Conservation (phyloP, 176 grass and related monocot species). For the Carex scoparia region DNA sequence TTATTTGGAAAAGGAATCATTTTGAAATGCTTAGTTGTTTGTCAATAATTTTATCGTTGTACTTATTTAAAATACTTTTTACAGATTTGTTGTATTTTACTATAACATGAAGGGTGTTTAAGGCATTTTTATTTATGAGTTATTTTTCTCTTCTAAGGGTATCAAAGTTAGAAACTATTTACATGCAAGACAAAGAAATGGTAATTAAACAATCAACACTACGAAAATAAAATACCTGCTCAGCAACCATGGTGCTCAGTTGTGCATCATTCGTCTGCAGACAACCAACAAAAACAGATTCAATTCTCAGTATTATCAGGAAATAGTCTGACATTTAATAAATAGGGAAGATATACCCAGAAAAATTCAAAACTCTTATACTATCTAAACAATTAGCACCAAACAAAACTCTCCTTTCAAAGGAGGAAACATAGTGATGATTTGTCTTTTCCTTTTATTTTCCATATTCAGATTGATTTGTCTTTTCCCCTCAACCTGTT, state of each 20-base stretch:
- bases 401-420: not conserved
- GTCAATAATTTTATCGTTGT: not conserved
- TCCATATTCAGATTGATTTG: too few species aligned
- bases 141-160: too few species aligned
- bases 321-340: not conserved
- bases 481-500: too few species aligned
- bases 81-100: too few species aligned
- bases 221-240: slow-evolving; percentile 55
- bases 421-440: not conserved
- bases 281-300: slow-evolving; percentile 30
- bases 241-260: slow-evolving; percentile 96
- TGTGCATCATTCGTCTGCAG: slow-evolving; percentile 97
- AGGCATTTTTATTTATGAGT: too few species aligned
- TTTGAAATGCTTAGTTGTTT: not conserved
- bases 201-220: not conserved
- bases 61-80: too few species aligned
- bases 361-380: not conserved
- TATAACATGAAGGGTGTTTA: too few species aligned
- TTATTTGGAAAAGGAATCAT: not conserved
- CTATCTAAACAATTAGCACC: not conserved
- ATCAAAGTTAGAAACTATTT: not conserved
- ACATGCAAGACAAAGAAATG: not conserved
- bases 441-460: too few species aligned
- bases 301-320: slow-evolving; percentile 6
- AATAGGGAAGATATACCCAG: slow-evolving; percentile 21